Evolutionary conservation across 139 green algal species (phyloP).

Genomic region (Chlorella sorokiniana): DNA sequence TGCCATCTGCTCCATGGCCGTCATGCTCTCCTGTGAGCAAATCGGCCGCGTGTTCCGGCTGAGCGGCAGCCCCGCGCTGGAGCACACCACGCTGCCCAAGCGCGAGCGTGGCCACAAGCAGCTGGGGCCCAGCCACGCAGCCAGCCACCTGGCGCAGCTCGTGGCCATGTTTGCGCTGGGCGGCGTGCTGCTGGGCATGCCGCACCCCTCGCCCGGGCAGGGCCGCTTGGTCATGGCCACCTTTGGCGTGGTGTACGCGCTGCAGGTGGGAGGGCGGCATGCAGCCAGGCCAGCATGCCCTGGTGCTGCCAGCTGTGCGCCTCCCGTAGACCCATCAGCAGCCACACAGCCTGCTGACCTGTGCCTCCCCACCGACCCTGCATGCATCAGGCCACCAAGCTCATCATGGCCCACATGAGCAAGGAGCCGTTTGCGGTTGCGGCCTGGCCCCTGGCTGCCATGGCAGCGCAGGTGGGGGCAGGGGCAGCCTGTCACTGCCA

Average conservation of each 20-base stretch:
- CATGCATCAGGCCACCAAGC: conserved; percentile 60
- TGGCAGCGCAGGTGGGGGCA: conserved; percentile 31
- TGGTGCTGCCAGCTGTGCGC: not conserved
- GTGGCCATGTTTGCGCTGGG: conserved; percentile 32
- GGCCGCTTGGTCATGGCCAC: conserved; percentile 40
- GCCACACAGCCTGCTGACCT: too few species aligned
- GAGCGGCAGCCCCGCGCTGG: not conserved
- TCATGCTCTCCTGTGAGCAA: conserved; percentile 33
- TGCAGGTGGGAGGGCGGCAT: conserved; percentile 22
- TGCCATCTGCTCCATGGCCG: conserved; percentile 5
- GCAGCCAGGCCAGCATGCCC: not conserved
- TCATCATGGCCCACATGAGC: conserved; percentile 93
- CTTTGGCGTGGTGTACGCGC: conserved; percentile 54
- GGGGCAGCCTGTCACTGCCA: not conserved
- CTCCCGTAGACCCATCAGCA: too few species aligned
- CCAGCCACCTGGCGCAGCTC: conserved; percentile 72
- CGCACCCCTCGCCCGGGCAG: not conserved
- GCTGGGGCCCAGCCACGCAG: conserved; percentile 51
- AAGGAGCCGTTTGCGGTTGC: conserved; percentile 80
- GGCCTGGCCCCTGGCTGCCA: conserved; percentile 47
- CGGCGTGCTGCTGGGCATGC: conserved; percentile 25
- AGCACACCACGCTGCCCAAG: conserved; percentile 40
- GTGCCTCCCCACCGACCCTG: not conserved
- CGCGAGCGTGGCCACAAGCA: conserved; percentile 75
- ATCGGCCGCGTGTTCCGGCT: conserved; percentile 37